Base-by-base conservation (phyloP, 106 monocot species). In the Phalaenopsis aphrodite region DNA sequence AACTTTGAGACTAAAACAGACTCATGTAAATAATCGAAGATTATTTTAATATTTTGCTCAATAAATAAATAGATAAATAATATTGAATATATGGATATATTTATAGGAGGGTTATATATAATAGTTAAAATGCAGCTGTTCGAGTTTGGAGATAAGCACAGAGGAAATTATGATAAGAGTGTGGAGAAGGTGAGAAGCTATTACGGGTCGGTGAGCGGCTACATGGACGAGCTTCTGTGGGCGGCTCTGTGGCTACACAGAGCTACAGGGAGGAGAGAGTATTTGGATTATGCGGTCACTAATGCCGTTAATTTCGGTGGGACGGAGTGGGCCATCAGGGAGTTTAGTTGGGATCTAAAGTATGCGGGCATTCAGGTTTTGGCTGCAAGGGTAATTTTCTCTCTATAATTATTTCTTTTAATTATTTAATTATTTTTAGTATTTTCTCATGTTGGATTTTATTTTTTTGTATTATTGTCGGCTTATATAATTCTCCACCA, bases 311-410 rank as follows among this genome's bases (percentile, higher is more conserved):
- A 8, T 0, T 73, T 92, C 4, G 91, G 89, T 0, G 91, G 89
- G 17, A 80, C 80, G 39, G 80, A 83, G 0, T 92, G 91, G 91
- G 87, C 85, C 41, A 78, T 92, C 5, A 19, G 83, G 5, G 91
- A 92, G 84, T 92, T 92, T 80, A 92, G 91, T 79, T 92, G 91
- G 91, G 91, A 92, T 65, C 79, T 92, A 77, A 92, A 92, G 84
- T 92, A 78, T 75, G 87, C 91, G 39, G 91, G 91, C 9, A 75
- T 92, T 19, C 91, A 92, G 77, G 65, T 92, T 24, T 80, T 92
- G 16, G 91, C 84, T 38, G 79, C 84, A 4, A 79, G 79, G 84
- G 84, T 84, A 3, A 2, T 4, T 74, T 14, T 43, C 69, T 39
- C 69, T 52, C 52, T 52, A 7, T 48, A 7, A 9, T 10, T 47